Conservation (phyloP, 768 basidiomycete genomes). For the Mycena polygramma region DNA sequence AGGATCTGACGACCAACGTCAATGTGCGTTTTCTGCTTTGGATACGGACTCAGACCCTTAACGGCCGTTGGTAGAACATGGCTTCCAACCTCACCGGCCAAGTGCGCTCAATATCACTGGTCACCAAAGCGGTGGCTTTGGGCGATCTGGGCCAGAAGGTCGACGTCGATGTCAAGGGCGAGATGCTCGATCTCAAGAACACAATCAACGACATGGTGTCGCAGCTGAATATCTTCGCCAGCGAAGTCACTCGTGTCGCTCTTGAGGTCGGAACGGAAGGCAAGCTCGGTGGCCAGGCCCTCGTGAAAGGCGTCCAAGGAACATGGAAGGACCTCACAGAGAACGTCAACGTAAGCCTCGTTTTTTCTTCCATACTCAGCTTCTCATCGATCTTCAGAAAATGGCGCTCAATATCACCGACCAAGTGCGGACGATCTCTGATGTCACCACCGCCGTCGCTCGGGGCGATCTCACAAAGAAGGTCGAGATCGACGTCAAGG, state of each 20-base stretch:
- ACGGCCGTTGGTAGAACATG: slow-evolving; percentile 24
- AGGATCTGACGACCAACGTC: slow-evolving; percentile 40
- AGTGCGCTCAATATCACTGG: slow-evolving; percentile 84
- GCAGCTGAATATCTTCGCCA: slow-evolving; percentile 56
- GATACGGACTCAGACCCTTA: background rate
- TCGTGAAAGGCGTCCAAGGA: slow-evolving; percentile 92
- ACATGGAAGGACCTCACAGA: slow-evolving; percentile 88
- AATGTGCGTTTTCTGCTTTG: slow-evolving; percentile 9
- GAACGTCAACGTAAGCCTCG: slow-evolving; percentile 64
- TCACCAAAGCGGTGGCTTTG: slow-evolving; percentile 79
- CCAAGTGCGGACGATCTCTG: slow-evolving; percentile 86
- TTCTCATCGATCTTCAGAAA: slow-evolving; percentile 64
- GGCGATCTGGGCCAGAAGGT: slow-evolving; percentile 82
- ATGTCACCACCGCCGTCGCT: slow-evolving; percentile 91
- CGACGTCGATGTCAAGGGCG: slow-evolving; percentile 85
- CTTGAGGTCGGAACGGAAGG: slow-evolving; percentile 91
- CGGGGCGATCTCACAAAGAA: slow-evolving; percentile 92
- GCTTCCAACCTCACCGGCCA: slow-evolving; percentile 71
- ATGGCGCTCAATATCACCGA: slow-evolving; percentile 83
- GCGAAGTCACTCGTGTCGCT: slow-evolving; percentile 87
- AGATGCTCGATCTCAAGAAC: slow-evolving; percentile 82
- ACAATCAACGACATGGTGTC: slow-evolving; percentile 71
- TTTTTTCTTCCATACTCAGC: background rate
- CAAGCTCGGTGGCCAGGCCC: slow-evolving; percentile 89
- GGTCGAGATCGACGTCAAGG: slow-evolving; percentile 90